Conservation (phyloP, 345 rosid genomes). For the Citrus sp. region DNA sequence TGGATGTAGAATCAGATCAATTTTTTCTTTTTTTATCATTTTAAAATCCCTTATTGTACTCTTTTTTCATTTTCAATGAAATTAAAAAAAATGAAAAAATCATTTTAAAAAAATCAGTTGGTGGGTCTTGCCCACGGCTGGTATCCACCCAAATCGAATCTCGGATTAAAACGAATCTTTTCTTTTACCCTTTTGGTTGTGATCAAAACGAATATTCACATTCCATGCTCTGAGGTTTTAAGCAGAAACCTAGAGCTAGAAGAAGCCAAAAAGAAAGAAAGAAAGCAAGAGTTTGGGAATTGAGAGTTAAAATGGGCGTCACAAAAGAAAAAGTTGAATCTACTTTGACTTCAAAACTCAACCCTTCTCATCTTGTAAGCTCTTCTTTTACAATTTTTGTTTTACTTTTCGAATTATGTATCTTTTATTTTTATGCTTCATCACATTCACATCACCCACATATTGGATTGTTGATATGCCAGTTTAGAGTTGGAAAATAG, state of each 20-base stretch:
- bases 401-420: background rate
- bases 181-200: background rate
- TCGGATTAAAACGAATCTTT: background rate
- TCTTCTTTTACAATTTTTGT: background rate
- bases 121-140: background rate
- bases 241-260: background rate
- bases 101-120: background rate
- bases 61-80: too few relatives aligned
- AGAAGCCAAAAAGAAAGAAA: background rate
- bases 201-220: background rate
- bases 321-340: slow-evolving; percentile 78
- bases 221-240: background rate
- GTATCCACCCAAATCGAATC: slow-evolving; percentile 16
- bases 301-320: slow-evolving; percentile 49
- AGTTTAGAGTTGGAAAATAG: background rate
- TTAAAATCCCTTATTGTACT: too few relatives aligned
- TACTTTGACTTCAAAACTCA: slow-evolving; percentile 61
- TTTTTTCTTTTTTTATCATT: too few relatives aligned
- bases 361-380: slow-evolving; percentile 68
- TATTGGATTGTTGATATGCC: background rate
- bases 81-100: too few relatives aligned
- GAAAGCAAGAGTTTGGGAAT: background rate
- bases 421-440: background rate
- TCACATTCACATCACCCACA: background rate
- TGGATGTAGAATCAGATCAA: too few relatives aligned